phyloP scores from a whole-genome alignment of 1,139 yeast genomes.

The Kodamaea derodonti region DNA sequence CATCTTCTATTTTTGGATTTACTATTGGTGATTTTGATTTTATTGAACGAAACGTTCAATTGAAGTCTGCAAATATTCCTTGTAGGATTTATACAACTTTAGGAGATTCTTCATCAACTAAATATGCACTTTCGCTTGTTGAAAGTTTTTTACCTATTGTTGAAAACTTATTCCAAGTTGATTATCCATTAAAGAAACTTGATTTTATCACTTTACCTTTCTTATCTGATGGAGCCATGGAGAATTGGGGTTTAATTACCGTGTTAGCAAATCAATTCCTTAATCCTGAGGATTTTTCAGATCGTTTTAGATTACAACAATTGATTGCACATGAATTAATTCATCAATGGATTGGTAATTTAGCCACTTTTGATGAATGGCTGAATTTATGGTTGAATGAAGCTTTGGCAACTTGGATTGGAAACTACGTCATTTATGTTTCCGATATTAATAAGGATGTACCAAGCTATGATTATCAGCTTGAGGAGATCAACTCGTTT shows the following conservation, averaged over 20 bases:
- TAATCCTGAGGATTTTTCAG: conserved; percentile 13
- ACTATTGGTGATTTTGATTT: conserved; percentile 61
- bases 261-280: conserved; percentile 52
- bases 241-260: conserved; percentile 68
- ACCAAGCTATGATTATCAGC: conserved; percentile 30
- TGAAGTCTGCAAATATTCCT: conserved; percentile 25
- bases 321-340: conserved; percentile 66
- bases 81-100: conserved; percentile 53
- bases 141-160: conserved; percentile 44
- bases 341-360: conserved; percentile 77
- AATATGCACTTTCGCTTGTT: conserved; percentile 42
- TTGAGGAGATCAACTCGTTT: conserved; percentile 23
- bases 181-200: conserved; percentile 57
- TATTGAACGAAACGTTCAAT: conserved; percentile 23
- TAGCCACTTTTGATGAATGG: conserved; percentile 65
- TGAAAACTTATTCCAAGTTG: conserved; percentile 35
- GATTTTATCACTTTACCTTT: conserved; percentile 68
- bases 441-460: conserved; percentile 25
- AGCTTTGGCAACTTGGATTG: conserved; percentile 69
- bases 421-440: conserved; percentile 37
- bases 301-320: conserved; percentile 38
- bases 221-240: conserved; percentile 75
- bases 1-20: conserved; percentile 62
- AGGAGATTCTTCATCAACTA: conserved; percentile 46
- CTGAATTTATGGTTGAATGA: conserved; percentile 69